phyloP scores from a whole-genome alignment of 1,284 basidiomycete species.

The Sporisorium reilianum region DNA sequence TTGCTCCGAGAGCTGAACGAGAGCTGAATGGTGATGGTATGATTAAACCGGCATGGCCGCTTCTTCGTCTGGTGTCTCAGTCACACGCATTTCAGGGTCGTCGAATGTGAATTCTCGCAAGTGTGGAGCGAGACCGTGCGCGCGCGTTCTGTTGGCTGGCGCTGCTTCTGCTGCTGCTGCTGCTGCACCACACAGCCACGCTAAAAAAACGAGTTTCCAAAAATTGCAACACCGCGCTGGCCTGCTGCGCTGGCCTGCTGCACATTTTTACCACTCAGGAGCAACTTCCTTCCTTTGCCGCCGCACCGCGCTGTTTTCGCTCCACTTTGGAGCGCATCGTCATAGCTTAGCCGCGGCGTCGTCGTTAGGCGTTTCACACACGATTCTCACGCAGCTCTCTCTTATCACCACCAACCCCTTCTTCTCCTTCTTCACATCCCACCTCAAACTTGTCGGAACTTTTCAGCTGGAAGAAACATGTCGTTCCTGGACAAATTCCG shows the following conservation, averaged over 20 bases:
- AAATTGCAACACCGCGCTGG: neutral
- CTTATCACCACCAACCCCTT: constrained; percentile 1
- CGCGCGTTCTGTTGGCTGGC: constrained; percentile 9
- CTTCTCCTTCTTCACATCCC: neutral
- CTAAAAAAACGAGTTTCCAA: no score
- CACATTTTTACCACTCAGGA: neutral
- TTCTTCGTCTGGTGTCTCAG: neutral
- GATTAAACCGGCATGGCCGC: neutral
- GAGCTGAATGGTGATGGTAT: neutral
- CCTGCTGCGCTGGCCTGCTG: no score
- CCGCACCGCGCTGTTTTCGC: neutral
- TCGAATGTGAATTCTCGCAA: neutral
- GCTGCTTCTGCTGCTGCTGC: neutral
- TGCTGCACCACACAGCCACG: neutral
- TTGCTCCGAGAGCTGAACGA: neutral
- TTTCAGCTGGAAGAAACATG: constrained; percentile 24
- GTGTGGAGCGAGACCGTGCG: constrained; percentile 22
- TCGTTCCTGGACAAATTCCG: constrained; percentile 83
- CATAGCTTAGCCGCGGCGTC: neutral
- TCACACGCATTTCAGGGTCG: constrained; percentile 16
- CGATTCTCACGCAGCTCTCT: neutral
- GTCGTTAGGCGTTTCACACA: neutral
- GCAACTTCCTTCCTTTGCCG: neutral
- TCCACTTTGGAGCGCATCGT: neutral
- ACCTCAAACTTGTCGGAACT: neutral